Base-by-base conservation (phyloP, 306 rosid species). In the Rosa rugosa region DNA sequence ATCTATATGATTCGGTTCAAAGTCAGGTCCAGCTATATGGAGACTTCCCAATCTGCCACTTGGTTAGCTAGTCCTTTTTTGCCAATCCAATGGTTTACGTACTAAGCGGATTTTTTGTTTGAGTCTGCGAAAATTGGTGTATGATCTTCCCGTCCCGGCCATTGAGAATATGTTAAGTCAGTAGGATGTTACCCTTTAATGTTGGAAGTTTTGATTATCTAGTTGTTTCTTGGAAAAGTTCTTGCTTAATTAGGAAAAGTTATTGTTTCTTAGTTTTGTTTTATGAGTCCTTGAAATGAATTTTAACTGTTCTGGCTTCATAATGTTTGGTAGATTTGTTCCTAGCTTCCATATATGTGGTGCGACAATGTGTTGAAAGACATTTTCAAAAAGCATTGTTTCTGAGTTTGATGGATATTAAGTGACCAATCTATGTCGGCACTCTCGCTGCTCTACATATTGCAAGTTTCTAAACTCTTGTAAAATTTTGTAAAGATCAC, bases 1-100 rank as follows among this genome's bases (percentile, higher is more conserved):
- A 86, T 91, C 46, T 91, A 87, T 73, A 86, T 84, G 91, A 91
- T 91, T 17, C 90, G 93, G 31, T 83, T 84, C 80, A 76, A 81
- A 67, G 84, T 91, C 66, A 83, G 83, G 68, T 79, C 92, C 73
- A 91, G 86, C 79, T 91, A 91, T 78, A 91, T 84, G 90, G 85
- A 74, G 54, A 89, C 69, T 89, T 91, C 70, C 77, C 87, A 13
- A 84, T 86, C 49, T 80, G 81, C 83, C 86, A 80, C 46, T 88
- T 89, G 85, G 96, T 89, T 73, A n/a, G n/a, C n/a, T n/a, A 85
- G 88, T 74, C 23, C 44, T 23, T 31, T 31, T 31, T 31, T 31
- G 3, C 2, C 36, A 31, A 31, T 31, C 36, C 36, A 31, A 31
- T 31, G 36, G 36, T 31, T 31, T 31, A 27, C 31, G 31, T 27